phyloP scores from a whole-genome alignment of 257 asterid genomes.

The Salvia rosmarinus region DNA sequence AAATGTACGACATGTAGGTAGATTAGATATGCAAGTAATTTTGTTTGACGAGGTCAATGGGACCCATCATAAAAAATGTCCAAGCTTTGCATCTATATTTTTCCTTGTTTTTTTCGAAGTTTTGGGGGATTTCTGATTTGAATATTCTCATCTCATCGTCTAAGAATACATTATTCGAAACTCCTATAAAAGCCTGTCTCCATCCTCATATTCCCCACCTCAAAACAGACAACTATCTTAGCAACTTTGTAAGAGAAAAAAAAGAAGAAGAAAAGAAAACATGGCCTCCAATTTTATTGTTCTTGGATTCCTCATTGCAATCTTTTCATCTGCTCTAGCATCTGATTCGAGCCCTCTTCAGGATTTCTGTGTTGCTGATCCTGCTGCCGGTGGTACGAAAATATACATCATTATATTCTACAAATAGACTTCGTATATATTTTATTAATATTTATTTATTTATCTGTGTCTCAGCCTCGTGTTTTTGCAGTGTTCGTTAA shows the following conservation, averaged over 20 bases:
- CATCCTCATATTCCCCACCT: background rate
- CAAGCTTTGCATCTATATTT: background rate
- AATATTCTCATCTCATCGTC: background rate
- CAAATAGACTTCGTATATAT: background rate
- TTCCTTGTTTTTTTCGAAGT: background rate
- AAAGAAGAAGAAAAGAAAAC: background rate
- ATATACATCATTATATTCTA: background rate
- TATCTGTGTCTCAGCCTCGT: background rate
- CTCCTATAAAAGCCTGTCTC: background rate
- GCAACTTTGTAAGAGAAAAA: background rate
- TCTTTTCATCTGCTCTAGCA: conserved; percentile 32
- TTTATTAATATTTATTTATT: background rate
- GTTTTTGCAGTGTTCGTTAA: conserved; percentile 36
- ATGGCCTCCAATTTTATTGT: conserved; percentile 16
- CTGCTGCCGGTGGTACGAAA: conserved; percentile 35
- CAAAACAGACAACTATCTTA: background rate
- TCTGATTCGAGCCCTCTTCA: conserved; percentile 57
- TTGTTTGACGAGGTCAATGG: background rate
- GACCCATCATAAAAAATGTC: background rate
- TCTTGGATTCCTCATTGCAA: conserved; percentile 17
- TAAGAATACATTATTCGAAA: background rate
- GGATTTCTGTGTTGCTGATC: conserved; percentile 54
- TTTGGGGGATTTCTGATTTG: background rate
- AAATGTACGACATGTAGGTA: too few relatives aligned
- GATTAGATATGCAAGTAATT: background rate